Base-by-base conservation (phyloP, 306 rosid genomes). In the Gillenia trifoliata region DNA sequence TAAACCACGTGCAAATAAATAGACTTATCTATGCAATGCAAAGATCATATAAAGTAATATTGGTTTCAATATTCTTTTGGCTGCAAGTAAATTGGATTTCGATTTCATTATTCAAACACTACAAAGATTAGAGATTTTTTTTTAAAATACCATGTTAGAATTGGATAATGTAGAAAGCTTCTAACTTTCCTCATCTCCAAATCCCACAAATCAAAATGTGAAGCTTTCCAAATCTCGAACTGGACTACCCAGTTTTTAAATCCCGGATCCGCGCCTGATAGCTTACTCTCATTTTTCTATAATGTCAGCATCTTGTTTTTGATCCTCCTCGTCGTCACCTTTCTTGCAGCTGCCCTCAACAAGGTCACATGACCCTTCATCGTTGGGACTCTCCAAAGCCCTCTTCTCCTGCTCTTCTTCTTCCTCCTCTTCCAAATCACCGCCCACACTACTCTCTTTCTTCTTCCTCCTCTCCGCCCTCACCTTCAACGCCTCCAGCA, bases 321-420 rank as follows among this genome's bases (percentile, higher is more conserved):
- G 82, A 30, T 79, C 81, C 2, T 81, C 81, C 2, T 74, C 89
- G 0, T 76, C 91, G 0, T 66, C 88, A 3, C 57, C 84, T 59
- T 82, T 87, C 76, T 88, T 85, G 79, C 84, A 81, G 78, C 82
- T 70, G 20, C 82, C 84, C 57, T 52, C 82, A 55, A 84, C 76
- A 66, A 40, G 11, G 55, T 83, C 89, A 60, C 82, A 79, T 8
- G 41, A 2, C 52, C 87, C 91, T 54, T 89, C 79, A 36, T 87
- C 76, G 25, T 66, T 84, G 34, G 97, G 99, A 81, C 89, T 90
- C 76, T 92, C 99, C 88, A 94, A 56, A 29, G 99, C 91, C 71
- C 99, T 90, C 68, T 94, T 94, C 86, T 92, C 99, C 57, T 94
- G 93, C 68, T 90, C 98, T 41, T 93, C 89, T 2, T 82, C 97